A percentile compares a stretch with the other conserved stretches of the same genome.
phyloP scores from a whole-genome alignment of 2,329 filamentous ascomycete species.

The Sarocladium strictum region DNA sequence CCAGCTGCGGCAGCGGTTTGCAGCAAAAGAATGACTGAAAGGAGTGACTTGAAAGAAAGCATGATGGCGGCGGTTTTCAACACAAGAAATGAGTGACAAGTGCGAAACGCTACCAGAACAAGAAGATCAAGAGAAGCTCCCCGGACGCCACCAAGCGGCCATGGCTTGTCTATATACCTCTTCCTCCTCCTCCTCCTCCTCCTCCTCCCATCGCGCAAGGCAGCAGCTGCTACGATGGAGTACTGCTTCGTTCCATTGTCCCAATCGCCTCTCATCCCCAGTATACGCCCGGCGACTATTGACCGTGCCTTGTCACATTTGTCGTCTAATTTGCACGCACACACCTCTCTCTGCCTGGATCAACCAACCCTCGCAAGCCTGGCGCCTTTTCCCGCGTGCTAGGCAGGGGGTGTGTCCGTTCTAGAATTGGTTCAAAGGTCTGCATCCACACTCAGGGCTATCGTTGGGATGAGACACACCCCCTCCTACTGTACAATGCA shows the following conservation, averaged over 20 bases:
- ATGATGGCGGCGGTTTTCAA: not conserved
- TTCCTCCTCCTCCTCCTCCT: too few species aligned
- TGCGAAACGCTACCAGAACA: constrained; percentile 5
- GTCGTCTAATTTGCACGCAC: not conserved
- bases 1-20: constrained; percentile 4
- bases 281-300: too few species aligned
- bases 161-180: constrained; percentile 3
- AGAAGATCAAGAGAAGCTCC: not conserved
- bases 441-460: constrained; percentile 1
- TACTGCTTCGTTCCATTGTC: too few species aligned
- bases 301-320: not conserved
- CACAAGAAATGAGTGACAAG: constrained; percentile 10
- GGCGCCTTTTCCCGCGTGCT: constrained; percentile 3
- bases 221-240: too few species aligned
- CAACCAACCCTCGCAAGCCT: not conserved
- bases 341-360: too few species aligned
- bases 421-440: not conserved
- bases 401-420: constrained; percentile 8
- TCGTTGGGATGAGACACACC: constrained; percentile 4
- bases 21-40: constrained; percentile 9
- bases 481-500: not conserved
- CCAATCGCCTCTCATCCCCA: not conserved
- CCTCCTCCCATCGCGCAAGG: too few species aligned
- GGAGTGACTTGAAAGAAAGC: constrained; percentile 10
- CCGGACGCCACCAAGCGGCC: not conserved